phyloP scores from a whole-genome alignment of 1,139 yeast species.

The Pichia sp. region DNA sequence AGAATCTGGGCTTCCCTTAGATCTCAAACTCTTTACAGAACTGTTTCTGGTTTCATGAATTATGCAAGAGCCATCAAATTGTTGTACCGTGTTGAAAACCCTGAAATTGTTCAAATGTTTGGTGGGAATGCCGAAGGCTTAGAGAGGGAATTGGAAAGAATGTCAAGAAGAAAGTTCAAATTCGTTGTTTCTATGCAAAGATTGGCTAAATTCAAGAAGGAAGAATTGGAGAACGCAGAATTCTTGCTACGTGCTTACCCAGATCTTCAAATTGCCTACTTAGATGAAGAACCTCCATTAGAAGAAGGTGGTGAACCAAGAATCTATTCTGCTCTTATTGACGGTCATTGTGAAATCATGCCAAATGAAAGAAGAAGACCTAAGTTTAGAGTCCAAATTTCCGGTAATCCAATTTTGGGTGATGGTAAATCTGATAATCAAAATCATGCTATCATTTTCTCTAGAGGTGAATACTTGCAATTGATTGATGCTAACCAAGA shows the following conservation, averaged over 20 bases:
- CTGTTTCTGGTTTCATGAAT: slow-evolving; percentile 98
- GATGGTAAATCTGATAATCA: slow-evolving; percentile 99
- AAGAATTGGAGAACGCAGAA: slow-evolving; percentile 97
- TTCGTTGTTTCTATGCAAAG: slow-evolving; percentile 98
- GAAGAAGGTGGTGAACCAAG: slow-evolving; percentile 98
- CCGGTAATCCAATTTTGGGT: slow-evolving; percentile 98
- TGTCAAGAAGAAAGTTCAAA: slow-evolving; percentile 99
- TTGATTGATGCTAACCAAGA: slow-evolving; percentile 98
- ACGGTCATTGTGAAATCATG: slow-evolving; percentile 96
- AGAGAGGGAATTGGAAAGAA: slow-evolving; percentile 94
- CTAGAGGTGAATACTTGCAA: slow-evolving; percentile 98
- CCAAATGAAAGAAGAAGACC: slow-evolving; percentile 99
- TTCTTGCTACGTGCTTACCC: slow-evolving; percentile 98
- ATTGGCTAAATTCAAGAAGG: slow-evolving; percentile 93
- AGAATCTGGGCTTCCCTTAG: slow-evolving; percentile 99
- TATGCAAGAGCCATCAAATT: slow-evolving; percentile 97
- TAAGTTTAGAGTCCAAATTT: slow-evolving; percentile 92
- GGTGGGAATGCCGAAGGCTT: slow-evolving; percentile 96
- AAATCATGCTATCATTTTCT: slow-evolving; percentile 93
- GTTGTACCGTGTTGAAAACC: slow-evolving; percentile 97
- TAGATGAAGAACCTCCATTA: slow-evolving; percentile 81
- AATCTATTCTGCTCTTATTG: slow-evolving; percentile 92
- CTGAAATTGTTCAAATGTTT: slow-evolving; percentile 74
- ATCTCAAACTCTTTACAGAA: slow-evolving; percentile 96
- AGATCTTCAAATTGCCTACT: slow-evolving; percentile 94